Base-by-base conservation (phyloP, 106 monocot genomes). In the Xerophyta viscosa region DNA sequence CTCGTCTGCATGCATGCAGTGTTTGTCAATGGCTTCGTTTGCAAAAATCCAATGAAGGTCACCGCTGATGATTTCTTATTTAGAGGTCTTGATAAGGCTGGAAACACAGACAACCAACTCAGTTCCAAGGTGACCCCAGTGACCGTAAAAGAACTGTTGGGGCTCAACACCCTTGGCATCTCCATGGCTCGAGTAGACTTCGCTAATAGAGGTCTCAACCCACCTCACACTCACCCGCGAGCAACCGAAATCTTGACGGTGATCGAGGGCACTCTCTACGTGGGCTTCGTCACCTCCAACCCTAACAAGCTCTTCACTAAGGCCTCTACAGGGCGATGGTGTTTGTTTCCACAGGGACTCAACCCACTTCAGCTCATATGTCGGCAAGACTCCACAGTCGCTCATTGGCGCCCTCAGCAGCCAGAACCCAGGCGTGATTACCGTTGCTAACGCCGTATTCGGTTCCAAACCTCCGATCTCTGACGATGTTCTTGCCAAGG, bases 341-440 rank as follows among this genome's bases (percentile, higher is more conserved):
- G 22, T 56, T 37, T 20, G 56, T 56, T n/a, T 22, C 56, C 56
- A 4, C 3, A 37, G 20, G 56, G 57, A 1, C 41, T 58, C 7
- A 25, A 26, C 27, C 57, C 41, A n/a, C 42, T 58, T 26, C 42
- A 58, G 15, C 42, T 58, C 39, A 74, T n/a, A 74, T 20, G 14
- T 27, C 8, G 66, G 62, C 0, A n/a, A n/a, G 3, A 22, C 13
- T 20, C 9, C 8, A 24, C 29, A 0, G 62, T 67, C 4, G 61
- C 62, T 14, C 1, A 8, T 74, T 3, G 20, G 55, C 0, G 56
- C 48, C 12, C 52, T 74, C 28, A 67, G 66, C 31, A 74, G 73
- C 60, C 67, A 74, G 31, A 56, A 62, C 19, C 73, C 73, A 0
- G 73, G 81, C 3, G 75, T 60, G 5, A 71, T 75, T 63, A 75